These are phyloP conservation scores for Fermentozyma sake DNA, from an alignment of 1,139 yeast species.

Conservation along the genomic window DNA sequence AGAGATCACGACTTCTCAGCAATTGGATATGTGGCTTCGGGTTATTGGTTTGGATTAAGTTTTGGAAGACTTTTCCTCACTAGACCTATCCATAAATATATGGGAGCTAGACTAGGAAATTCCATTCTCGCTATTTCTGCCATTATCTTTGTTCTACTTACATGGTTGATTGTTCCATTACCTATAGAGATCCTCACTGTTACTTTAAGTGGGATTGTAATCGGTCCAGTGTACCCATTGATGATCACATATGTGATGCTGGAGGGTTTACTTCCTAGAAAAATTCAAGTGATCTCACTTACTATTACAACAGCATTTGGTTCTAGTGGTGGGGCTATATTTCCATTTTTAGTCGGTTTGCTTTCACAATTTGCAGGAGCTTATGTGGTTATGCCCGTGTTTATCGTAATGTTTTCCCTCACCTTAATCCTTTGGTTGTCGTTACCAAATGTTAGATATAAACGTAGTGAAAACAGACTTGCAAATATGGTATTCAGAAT, in stretches of 20 bases:
- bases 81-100: constrained; percentile 30
- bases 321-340: constrained; percentile 55
- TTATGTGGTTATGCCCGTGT: constrained; percentile 52
- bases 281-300: constrained; percentile 48
- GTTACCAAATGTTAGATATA: constrained; percentile 32
- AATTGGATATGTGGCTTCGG: constrained; percentile 64
- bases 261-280: constrained; percentile 43
- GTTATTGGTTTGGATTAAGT: constrained; percentile 70
- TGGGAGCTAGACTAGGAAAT: constrained; percentile 50
- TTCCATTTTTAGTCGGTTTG: constrained; percentile 55
- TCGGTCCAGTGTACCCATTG: constrained; percentile 56
- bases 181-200: constrained; percentile 27
- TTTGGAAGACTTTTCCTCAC: constrained; percentile 53
- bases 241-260: constrained; percentile 45
- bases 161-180: constrained; percentile 42
- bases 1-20: constrained; percentile 42
- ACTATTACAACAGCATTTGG: constrained; percentile 59
- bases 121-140: constrained; percentile 29
- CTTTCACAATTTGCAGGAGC: constrained; percentile 50
- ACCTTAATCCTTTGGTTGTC: constrained; percentile 42
- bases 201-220: constrained; percentile 43
- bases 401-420: constrained; percentile 33
- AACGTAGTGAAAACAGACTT: too few species aligned
- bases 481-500: too few species aligned
- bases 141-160: constrained; percentile 32